Evolutionary conservation across 768 basidiomycete species (phyloP).

Genomic region (Calocera viscosa): DNA sequence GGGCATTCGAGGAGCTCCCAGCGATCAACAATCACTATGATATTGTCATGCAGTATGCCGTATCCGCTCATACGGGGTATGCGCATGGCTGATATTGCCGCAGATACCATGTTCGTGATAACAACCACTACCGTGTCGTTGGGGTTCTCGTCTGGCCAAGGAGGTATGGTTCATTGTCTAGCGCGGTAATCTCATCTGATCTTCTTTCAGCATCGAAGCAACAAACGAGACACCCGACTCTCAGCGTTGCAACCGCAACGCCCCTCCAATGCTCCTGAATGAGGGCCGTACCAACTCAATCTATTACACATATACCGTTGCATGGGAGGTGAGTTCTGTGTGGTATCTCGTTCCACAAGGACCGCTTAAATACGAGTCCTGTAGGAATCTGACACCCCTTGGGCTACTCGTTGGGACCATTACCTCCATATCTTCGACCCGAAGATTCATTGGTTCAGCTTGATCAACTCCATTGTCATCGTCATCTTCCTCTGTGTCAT

Average conservation of each 20-base stretch:
- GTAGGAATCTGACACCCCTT: constrained; percentile 74
- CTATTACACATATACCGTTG: constrained; percentile 76
- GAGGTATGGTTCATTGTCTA: constrained; percentile 11
- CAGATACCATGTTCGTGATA: constrained; percentile 69
- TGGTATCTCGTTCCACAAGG: constrained; percentile 3
- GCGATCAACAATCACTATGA: constrained; percentile 89
- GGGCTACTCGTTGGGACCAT: constrained; percentile 94
- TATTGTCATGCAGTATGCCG: constrained; percentile 54
- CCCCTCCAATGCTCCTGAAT: constrained; percentile 42
- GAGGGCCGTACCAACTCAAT: constrained; percentile 51
- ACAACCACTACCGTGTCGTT: constrained; percentile 70
- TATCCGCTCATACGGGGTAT: background rate
- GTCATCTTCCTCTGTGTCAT: constrained; percentile 82
- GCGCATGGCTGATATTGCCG: constrained; percentile 1
- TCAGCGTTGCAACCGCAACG: constrained; percentile 26
- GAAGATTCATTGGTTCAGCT: constrained; percentile 90
- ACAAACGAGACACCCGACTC: constrained; percentile 43
- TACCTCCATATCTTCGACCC: constrained; percentile 91
- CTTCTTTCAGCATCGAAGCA: constrained; percentile 48
- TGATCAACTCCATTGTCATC: constrained; percentile 85
- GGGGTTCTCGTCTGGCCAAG: constrained; percentile 79
- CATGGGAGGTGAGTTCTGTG: constrained; percentile 56
- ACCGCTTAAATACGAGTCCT: background rate
- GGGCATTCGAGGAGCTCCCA: constrained; percentile 42
- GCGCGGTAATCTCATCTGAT: background rate